Evolutionary conservation across 164 flowering plant species (phyloP).

Genomic region (Malania oleifera): DNA sequence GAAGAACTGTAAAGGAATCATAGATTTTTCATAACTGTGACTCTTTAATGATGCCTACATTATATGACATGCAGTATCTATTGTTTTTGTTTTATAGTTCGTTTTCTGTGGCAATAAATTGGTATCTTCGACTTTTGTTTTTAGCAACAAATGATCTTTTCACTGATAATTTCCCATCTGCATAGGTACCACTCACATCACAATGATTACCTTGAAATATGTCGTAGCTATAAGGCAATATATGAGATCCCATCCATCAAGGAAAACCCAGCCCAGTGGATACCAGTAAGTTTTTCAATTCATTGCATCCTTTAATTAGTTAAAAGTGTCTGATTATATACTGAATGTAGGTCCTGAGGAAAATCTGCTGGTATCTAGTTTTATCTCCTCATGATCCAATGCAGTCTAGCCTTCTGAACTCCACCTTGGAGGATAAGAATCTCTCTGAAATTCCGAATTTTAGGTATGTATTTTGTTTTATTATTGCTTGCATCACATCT

Average conservation of each 20-base stretch:
- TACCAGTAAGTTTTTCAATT: constrained; percentile 46
- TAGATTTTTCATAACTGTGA: too few species aligned
- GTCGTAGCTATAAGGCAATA: constrained; percentile 87
- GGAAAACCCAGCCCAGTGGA: constrained; percentile 71
- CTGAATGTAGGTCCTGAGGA: constrained; percentile 58
- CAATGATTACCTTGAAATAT: constrained; percentile 90
- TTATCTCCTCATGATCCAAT: constrained; percentile 90
- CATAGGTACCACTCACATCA: constrained; percentile 71
- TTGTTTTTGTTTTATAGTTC: too few species aligned
- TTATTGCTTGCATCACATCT: background rate
- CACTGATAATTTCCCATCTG: background rate
- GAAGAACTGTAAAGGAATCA: too few species aligned
- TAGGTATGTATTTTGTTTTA: constrained; percentile 32
- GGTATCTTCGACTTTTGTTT: background rate
- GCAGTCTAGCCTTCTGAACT: constrained; percentile 93
- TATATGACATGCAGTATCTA: too few species aligned
- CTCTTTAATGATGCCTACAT: too few species aligned
- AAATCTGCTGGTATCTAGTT: constrained; percentile 90
- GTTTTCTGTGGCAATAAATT: too few species aligned
- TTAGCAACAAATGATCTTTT: background rate
- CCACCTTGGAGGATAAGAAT: constrained; percentile 92
- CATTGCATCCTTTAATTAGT: background rate
- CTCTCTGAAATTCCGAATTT: constrained; percentile 80
- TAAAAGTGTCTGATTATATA: constrained; percentile 9
- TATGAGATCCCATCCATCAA: constrained; percentile 86